A percentile compares a stretch with the other conserved stretches of the same genome.
phyloP scores from a whole-genome alignment of 495 filamentous ascomycete genomes.

The Evansstolkia leycettana region DNA sequence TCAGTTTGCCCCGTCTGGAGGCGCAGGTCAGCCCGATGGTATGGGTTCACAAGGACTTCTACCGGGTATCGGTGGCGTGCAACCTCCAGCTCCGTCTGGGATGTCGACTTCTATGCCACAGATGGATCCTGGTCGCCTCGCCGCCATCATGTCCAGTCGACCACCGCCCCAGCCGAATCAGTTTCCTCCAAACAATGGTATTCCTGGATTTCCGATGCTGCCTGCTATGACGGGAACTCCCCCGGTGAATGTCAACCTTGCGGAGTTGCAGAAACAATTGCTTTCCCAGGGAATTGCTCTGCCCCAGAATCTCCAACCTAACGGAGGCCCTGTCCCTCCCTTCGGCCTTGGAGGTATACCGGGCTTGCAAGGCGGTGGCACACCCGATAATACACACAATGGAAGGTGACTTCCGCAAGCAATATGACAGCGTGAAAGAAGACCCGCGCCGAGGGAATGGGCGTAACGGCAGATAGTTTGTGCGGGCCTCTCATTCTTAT shows the following conservation, averaged over 20 bases:
- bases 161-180: constrained; percentile 21
- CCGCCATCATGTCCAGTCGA: constrained; percentile 32
- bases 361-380: constrained; percentile 28
- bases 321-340: constrained; percentile 16
- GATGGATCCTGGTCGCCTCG: constrained; percentile 39
- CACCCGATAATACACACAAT: constrained; percentile 18
- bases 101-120: constrained; percentile 36
- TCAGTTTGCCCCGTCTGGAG: constrained; percentile 24
- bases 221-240: constrained; percentile 34
- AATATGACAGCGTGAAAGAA: constrained; percentile 59
- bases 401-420: constrained; percentile 12
- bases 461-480: constrained; percentile 33
- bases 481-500: background rate
- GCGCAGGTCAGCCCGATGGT: constrained; percentile 20
- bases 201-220: constrained; percentile 32
- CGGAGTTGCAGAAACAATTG: constrained; percentile 47
- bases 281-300: constrained; percentile 25
- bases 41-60: constrained; percentile 24
- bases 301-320: constrained; percentile 29
- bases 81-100: constrained; percentile 40
- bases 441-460: constrained; percentile 59
- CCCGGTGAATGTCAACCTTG: constrained; percentile 53
- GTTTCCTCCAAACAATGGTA: constrained; percentile 15
- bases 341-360: constrained; percentile 29
- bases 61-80: constrained; percentile 35